These are phyloP conservation scores for Penicillium egyptiacum DNA, from an alignment of 495 filamentous ascomycete genomes.

Conservation along the genomic window DNA sequence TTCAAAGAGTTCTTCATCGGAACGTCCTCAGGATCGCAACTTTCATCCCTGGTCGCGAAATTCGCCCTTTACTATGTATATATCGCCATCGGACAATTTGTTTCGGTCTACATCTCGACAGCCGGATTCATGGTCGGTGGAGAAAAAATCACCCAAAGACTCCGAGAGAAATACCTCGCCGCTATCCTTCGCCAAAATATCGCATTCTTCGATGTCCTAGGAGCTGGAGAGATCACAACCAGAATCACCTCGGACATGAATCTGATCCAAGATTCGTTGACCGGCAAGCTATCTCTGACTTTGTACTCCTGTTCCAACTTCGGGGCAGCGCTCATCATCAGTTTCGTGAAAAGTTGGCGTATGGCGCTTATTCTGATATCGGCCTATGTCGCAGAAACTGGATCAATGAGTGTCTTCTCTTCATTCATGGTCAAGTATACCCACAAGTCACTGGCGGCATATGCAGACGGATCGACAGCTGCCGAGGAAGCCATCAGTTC, in stretches of 20 bases:
- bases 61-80: not conserved
- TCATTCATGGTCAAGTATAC: not conserved
- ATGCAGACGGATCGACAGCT: not conserved
- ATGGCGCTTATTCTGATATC: conserved; percentile 34
- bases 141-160: not conserved
- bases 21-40: not conserved
- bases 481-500: not conserved
- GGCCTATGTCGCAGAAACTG: not conserved
- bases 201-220: conserved; percentile 40
- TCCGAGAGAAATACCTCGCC: conserved; percentile 23
- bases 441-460: not conserved
- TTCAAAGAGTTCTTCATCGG: not conserved
- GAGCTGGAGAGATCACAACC: conserved; percentile 38
- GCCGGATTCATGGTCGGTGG: not conserved
- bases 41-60: not conserved
- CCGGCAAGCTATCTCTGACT: conserved; percentile 34
- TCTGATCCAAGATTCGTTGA: conserved; percentile 46
- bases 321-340: conserved; percentile 37
- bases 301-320: conserved; percentile 36
- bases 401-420: not conserved
- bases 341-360: conserved; percentile 38
- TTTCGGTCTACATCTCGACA: not conserved
- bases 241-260: conserved; percentile 42
- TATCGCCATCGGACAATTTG: not conserved
- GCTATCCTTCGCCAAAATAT: conserved; percentile 44